Conservation (phyloP, 2,329 filamentous ascomycete species). For the Phaeoacremonium minimum region DNA sequence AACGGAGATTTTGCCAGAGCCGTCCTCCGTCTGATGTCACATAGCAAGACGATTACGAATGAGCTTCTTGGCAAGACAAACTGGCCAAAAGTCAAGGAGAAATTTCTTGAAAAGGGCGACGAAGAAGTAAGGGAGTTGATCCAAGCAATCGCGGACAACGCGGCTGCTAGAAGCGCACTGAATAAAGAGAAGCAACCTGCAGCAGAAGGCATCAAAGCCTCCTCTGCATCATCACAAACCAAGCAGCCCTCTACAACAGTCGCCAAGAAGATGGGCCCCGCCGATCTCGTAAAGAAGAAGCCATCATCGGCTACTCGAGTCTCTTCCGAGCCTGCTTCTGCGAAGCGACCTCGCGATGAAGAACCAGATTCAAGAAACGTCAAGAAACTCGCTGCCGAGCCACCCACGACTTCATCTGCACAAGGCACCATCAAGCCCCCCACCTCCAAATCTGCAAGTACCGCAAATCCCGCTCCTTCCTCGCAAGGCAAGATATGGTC, state of each 20-base stretch:
- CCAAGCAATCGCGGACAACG: constrained; percentile 32
- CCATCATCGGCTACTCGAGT: constrained; percentile 10
- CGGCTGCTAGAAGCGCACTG: constrained; percentile 13
- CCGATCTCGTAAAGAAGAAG: constrained; percentile 15
- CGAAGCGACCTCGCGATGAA: constrained; percentile 34
- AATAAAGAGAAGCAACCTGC: constrained; percentile 16
- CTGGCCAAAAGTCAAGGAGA: constrained; percentile 61
- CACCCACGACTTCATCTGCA: constrained; percentile 14
- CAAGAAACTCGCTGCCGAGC: constrained; percentile 32
- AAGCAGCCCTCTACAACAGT: constrained; percentile 3
- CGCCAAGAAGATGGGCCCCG: constrained; percentile 9
- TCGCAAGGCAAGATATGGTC: constrained; percentile 19
- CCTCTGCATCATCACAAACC: constrained; percentile 1
- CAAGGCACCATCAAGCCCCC: no score
- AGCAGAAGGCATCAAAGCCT: constrained; percentile 15
- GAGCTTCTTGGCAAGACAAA: constrained; percentile 56
- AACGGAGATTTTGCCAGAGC: constrained; percentile 49
- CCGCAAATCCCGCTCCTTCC: constrained; percentile 11
- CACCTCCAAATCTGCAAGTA: constrained; percentile 14
- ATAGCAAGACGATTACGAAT: constrained; percentile 57
- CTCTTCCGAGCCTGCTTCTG: constrained; percentile 13
- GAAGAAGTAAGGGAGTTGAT: constrained; percentile 59
- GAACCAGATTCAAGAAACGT: constrained; percentile 27
- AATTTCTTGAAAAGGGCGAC: constrained; percentile 62
- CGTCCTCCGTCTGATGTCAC: constrained; percentile 55